phyloP scores from a whole-genome alignment of 1,284 basidiomycete species.

The Schizopora paradoxa region DNA sequence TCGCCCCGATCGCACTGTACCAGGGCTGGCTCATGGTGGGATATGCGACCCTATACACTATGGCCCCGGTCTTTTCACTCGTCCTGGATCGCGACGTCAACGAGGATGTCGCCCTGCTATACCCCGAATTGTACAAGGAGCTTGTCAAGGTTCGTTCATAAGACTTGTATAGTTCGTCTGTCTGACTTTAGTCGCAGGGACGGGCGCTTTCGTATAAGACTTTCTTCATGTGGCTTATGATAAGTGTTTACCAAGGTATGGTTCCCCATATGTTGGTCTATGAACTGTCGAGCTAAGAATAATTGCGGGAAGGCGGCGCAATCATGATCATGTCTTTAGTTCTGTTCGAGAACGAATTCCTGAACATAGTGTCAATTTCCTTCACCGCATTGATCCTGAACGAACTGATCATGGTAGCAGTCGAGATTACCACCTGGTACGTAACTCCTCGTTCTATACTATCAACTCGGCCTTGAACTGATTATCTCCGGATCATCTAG shows the following conservation, averaged over 20 bases:
- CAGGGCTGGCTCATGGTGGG: constrained; percentile 99
- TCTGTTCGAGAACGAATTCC: constrained; percentile 95
- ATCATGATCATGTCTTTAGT: constrained; percentile 98
- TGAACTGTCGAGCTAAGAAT: neutral
- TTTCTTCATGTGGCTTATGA: constrained; percentile 97
- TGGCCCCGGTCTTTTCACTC: constrained; percentile 97
- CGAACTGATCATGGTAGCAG: constrained; percentile 97
- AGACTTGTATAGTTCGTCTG: neutral
- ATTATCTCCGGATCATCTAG: constrained; percentile 35
- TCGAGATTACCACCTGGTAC: constrained; percentile 96
- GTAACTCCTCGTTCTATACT: constrained; percentile 21
- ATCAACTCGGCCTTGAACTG: constrained; percentile 3
- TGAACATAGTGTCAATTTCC: constrained; percentile 97
- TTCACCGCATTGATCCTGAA: constrained; percentile 96
- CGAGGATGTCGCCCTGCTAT: constrained; percentile 91
- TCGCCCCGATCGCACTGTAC: constrained; percentile 96
- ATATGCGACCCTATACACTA: constrained; percentile 97
- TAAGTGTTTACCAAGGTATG: constrained; percentile 94
- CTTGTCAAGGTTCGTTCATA: constrained; percentile 72
- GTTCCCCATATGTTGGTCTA: constrained; percentile 1
- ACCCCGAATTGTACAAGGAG: constrained; percentile 98
- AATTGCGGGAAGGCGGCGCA: constrained; percentile 62
- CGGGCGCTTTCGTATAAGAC: constrained; percentile 93
- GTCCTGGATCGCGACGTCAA: constrained; percentile 95
- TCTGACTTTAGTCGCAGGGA: constrained; percentile 47